These are phyloP conservation scores for Pilasporangium apinafurcum DNA, from an alignment of 352 stramenopile species.

Conservation along the genomic window DNA sequence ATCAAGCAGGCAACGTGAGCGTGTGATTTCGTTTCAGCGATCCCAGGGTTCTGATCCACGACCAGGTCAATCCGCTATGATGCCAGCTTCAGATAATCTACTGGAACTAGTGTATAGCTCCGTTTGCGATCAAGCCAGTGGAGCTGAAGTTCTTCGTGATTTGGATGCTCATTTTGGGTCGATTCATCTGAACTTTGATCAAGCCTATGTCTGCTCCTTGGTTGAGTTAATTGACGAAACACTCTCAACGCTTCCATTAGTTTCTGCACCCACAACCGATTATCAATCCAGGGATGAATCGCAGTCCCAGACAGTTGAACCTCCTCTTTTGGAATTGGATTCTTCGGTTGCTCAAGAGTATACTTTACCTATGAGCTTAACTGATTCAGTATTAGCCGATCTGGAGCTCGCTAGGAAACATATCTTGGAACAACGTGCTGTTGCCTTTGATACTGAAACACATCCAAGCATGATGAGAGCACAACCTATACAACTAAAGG, in stretches of 20 bases:
- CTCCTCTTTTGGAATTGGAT: conserved; percentile 55
- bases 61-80: conserved; percentile 7
- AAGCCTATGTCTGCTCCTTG: conserved; percentile 76
- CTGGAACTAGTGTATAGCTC: conserved; percentile 59
- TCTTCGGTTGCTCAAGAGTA: conserved; percentile 65
- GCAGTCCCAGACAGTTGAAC: conserved; percentile 14
- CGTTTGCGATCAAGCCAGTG: conserved; percentile 50
- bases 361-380: conserved; percentile 59
- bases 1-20: conserved; percentile 38
- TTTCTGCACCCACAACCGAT: conserved; percentile 12
- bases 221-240: conserved; percentile 72
- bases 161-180: conserved; percentile 70
- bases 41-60: conserved; percentile 6
- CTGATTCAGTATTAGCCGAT: conserved; percentile 75
- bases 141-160: conserved; percentile 41
- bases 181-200: conserved; percentile 81
- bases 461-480: not conserved
- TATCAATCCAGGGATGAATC: conserved; percentile 1
- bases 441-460: not conserved
- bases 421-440: conserved; percentile 28
- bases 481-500: conserved; percentile 20
- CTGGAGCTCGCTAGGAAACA: conserved; percentile 68
- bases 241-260: conserved; percentile 32
- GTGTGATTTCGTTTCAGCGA: conserved; percentile 58
- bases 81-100: conserved; percentile 33